Evolutionary conservation across 106 monocot species (phyloP).

Genomic region (Acanthochlamys bracteata): DNA sequence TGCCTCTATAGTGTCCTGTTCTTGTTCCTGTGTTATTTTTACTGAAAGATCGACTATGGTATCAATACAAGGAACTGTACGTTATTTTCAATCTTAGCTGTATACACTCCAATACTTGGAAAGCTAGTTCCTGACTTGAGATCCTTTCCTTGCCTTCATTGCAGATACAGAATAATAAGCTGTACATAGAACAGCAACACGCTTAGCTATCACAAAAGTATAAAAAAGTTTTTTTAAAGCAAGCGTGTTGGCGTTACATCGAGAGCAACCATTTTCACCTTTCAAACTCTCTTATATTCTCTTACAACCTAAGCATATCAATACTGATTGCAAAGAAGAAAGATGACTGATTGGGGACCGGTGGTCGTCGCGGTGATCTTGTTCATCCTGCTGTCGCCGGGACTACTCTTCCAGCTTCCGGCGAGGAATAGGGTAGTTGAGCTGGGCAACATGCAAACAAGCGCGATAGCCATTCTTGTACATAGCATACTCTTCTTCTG

Average conservation of each 20-base stretch:
- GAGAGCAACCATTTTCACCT: neutral
- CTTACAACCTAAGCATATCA: neutral
- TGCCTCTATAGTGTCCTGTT: too few relatives aligned
- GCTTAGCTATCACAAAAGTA: neutral
- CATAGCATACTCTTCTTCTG: slow-evolving; percentile 42
- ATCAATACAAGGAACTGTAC: too few relatives aligned
- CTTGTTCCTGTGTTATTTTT: too few relatives aligned
- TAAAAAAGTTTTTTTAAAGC: neutral
- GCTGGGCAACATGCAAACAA: slow-evolving; percentile 48
- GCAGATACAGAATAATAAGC: too few relatives aligned
- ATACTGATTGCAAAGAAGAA: neutral
- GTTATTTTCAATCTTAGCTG: too few relatives aligned
- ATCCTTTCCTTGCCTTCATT: too few relatives aligned
- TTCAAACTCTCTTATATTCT: neutral
- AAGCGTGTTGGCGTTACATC: neutral
- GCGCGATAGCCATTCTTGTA: slow-evolving; percentile 20
- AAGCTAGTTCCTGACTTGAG: too few relatives aligned
- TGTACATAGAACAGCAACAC: too few relatives aligned
- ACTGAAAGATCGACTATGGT: too few relatives aligned
- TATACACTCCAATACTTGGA: too few relatives aligned
- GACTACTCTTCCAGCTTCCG: slow-evolving; percentile 34
- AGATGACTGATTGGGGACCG: slow-evolving; percentile 24
- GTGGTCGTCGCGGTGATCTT: slow-evolving; percentile 26
- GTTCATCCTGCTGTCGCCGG: slow-evolving; percentile 47
- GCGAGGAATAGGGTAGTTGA: slow-evolving; percentile 35